Evolutionary conservation across 2,329 filamentous ascomycete genomes (phyloP), one percentile per base, ranked within the genome.

Genomic region (Neonectria punicea): DNA sequence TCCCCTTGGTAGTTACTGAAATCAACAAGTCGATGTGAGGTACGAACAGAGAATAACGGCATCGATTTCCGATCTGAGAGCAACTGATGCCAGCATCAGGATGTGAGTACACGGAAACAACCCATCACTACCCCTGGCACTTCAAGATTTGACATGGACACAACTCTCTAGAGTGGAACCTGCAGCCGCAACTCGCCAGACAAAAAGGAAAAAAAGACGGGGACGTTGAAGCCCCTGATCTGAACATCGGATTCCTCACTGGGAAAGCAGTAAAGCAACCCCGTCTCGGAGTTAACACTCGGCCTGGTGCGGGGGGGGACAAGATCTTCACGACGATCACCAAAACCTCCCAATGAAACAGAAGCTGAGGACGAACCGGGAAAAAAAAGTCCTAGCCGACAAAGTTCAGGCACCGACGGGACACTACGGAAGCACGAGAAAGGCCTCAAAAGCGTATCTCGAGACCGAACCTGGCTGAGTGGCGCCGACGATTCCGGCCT

Each of bases 361-460:
- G 46, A 16, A 13, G 25, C 7, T n/a, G 25, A 18, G 32, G 9
- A 30, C 16, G 3, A 50, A 20, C 30, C 18, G 10, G 7, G 11
- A 10, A 43, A 18, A 36, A 25, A 20, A 14, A 13, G n/a, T 6
- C n/a, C 34, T 39, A 22, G 25, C 36, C 25, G 22, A 25, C 54
- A 46, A 50, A 50, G 54, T 43, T 53, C 18, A 28, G 20, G 49
- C 49, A 20, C 49, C 30, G n/a, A 18, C 49, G 49, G 49, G 46
- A 41, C 32, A 20, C 44, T 43, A 28, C 44, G 44, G 20, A 41
- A 30, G 36, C 41, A 22, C 30, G 11, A 47, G 20, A 63, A 62
- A 58, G 55, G 25, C 55, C 61, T 55, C 61, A 63, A 58, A 59
- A 20, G 44, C 32, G 50, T 34, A 2, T 20, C 41, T 30, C 50